Evolutionary conservation across 345 rosid genomes (phyloP), one percentile per base, ranked within the genome.

Genomic region (Syzygium aqueum): DNA sequence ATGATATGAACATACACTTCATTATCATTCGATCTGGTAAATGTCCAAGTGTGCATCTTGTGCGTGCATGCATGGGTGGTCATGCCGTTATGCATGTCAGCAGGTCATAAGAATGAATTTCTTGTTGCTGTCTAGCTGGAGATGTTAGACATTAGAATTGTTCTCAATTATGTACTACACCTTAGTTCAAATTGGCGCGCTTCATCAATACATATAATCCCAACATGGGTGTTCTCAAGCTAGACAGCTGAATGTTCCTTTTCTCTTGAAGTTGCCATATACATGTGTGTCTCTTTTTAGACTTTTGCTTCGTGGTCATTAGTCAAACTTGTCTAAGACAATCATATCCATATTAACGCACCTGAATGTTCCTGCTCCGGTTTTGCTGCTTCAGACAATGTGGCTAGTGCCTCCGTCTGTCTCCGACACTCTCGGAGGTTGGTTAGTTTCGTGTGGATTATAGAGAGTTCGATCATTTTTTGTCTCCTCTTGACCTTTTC

Each of bases 401-500:
- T 21, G 80, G 80, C 80, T 37, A 5, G 80, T 22, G 49, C 11
- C 49, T 19, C 57, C 46, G 80, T 37, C 49, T 40, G 80, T 22
- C 80, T 73, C 27, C 80, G 25, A 73, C 80, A 21, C 49, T 73
- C 49, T 73, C 80, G 80, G 80, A 73, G 25, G 80, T 73, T 40
- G 80, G 80, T 73, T 73, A 21, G 80, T 19, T 73, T 73, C 80
- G 9, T 73, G 80, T 73, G 80, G 80, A 73, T 73, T 73, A 37
- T 13, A 73, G 49, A 73, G 25, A 17, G 46, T 63, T 63, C 19
- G 7, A 12, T 28, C 37, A 30, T 3, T 65, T 65, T 37, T 33
- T 2, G 78, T 67, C 22, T 33, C 11, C 17, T 9, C 49, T 73
- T 37, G 49, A 37, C 49, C 80, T 9, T 37, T 73, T 37, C 80